Conservation (phyloP, 148 eudicot genomes). For the Diospyros kaki region DNA sequence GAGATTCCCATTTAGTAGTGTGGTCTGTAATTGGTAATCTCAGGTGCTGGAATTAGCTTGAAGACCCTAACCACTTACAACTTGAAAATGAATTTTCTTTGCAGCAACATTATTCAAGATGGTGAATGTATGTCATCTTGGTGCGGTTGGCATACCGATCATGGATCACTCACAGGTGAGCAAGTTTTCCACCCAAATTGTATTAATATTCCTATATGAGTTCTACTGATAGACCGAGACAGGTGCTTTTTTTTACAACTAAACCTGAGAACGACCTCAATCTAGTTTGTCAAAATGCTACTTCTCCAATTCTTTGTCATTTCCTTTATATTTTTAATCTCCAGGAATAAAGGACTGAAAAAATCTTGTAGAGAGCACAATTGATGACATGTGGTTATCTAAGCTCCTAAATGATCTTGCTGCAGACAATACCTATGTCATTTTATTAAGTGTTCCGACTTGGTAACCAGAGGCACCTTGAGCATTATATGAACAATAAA, state of each 20-base stretch:
- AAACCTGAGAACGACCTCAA: neutral
- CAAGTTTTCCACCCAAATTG: neutral
- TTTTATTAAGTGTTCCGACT: neutral
- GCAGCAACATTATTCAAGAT: slow-evolving; percentile 45
- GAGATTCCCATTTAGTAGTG: neutral
- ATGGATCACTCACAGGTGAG: slow-evolving; percentile 92
- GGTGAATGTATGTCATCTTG: slow-evolving; percentile 71
- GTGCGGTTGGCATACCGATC: slow-evolving; percentile 99
- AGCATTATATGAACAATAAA: too few relatives aligned
- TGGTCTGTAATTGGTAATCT: neutral
- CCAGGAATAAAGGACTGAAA: neutral
- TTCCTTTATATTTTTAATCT: neutral
- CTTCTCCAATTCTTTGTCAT: neutral
- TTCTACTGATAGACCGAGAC: neutral
- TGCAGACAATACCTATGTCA: neutral
- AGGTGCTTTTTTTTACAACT: neutral
- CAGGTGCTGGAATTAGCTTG: neutral
- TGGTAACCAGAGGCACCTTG: too few relatives aligned
- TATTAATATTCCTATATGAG: neutral
- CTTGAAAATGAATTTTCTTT: slow-evolving; percentile 11
- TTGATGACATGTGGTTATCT: neutral
- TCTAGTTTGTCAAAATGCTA: neutral
- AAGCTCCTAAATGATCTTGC: neutral
- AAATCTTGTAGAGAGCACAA: neutral
- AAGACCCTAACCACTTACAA: neutral